Evolutionary conservation across 495 filamentous ascomycete genomes (phyloP).

Genomic region (Penicillium lividum): DNA sequence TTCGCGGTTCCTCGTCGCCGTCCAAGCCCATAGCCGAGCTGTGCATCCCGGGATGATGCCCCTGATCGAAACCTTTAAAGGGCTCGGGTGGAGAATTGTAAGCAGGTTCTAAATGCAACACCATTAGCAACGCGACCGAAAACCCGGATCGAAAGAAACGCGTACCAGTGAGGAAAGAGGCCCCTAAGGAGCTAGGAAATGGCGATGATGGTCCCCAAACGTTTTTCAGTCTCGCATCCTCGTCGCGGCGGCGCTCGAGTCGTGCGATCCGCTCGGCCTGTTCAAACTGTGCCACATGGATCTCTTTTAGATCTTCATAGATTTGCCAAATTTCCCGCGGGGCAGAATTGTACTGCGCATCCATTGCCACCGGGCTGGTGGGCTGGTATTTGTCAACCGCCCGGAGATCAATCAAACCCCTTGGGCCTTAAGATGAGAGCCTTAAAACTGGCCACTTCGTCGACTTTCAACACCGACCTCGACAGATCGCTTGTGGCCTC

Average conservation of each 20-base stretch:
- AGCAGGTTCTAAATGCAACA: constrained; percentile 58
- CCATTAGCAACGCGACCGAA: neutral
- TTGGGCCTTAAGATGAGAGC: constrained; percentile 6
- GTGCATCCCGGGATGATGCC: constrained; percentile 65
- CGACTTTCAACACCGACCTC: constrained; percentile 12
- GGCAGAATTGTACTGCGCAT: constrained; percentile 63
- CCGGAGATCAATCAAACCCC: constrained; percentile 1
- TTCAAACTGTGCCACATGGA: constrained; percentile 74
- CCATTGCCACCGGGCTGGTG: constrained; percentile 46
- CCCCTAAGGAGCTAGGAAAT: constrained; percentile 69
- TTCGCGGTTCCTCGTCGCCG: constrained; percentile 84
- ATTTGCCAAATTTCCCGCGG: constrained; percentile 80
- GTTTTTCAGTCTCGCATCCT: constrained; percentile 78
- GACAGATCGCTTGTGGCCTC: constrained; percentile 5
- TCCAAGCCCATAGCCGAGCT: constrained; percentile 74
- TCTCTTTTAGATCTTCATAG: constrained; percentile 81
- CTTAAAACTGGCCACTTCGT: neutral
- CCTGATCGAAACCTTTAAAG: constrained; percentile 83
- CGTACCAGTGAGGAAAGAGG: constrained; percentile 75
- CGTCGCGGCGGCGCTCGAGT: constrained; percentile 80
- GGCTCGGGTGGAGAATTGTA: constrained; percentile 74
- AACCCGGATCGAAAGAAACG: neutral
- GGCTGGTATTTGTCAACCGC: neutral
- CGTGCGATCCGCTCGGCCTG: constrained; percentile 78
- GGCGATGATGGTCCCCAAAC: constrained; percentile 81